Percentiles rank a stretch among this genome's conserved stretches.
Conservation (phyloP, 2,329 filamentous ascomycete genomes). For the Fusarium proliferatum region DNA sequence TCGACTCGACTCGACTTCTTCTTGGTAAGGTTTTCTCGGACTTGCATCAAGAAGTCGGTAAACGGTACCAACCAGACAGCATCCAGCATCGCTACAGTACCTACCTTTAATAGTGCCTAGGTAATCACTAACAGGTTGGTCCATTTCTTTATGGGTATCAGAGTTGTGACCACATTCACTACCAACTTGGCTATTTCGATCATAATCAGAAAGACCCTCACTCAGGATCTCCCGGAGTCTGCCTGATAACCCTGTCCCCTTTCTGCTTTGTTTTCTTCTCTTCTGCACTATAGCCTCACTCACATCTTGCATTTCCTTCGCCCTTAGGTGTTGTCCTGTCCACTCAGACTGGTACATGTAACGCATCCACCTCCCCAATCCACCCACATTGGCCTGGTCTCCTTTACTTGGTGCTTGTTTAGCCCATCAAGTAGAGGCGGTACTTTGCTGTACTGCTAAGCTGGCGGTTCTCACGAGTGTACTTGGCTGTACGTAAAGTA, state of each 20-base stretch:
- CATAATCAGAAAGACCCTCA: neutral
- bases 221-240: neutral
- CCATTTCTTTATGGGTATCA: neutral
- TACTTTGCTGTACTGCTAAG: neutral
- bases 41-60: slow-evolving; percentile 8
- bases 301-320: neutral
- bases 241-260: neutral
- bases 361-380: slow-evolving; percentile 21
- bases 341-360: slow-evolving; percentile 1
- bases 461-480: slow-evolving; percentile 2
- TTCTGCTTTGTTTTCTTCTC: neutral
- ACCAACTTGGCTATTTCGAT: neutral
- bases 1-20: neutral
- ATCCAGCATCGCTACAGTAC: neutral
- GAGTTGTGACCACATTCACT: neutral
- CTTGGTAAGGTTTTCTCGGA: neutral
- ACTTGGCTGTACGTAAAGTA: slow-evolving; percentile 19
- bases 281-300: neutral
- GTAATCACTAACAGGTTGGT: slow-evolving; percentile 9
- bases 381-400: slow-evolving; percentile 7
- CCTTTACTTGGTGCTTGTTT: slow-evolving; percentile 24
- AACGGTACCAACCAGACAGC: neutral
- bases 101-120: neutral
- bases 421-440: neutral
- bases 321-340: neutral